phyloP scores from a whole-genome alignment of 805 yeast species.

The Yarrowia sp. region DNA sequence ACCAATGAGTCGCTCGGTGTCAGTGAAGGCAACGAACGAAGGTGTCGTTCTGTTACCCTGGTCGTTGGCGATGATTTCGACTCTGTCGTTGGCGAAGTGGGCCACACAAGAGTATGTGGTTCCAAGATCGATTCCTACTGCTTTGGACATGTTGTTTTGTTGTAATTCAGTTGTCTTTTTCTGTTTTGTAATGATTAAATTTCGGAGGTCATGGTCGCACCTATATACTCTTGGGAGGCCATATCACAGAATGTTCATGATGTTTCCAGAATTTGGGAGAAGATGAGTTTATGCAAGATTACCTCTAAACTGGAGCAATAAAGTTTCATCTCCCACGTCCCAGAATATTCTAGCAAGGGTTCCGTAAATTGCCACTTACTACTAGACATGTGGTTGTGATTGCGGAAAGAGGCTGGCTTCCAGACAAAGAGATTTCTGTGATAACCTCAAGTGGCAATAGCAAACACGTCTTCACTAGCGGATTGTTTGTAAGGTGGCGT shows the following conservation, averaged over 20 bases:
- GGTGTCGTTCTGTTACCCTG: constrained; percentile 98
- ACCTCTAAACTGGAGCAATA: not conserved
- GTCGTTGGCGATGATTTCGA: constrained; percentile 90
- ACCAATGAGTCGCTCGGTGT: constrained; percentile 90
- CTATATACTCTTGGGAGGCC: not conserved
- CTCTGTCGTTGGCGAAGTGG: constrained; percentile 73
- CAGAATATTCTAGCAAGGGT: not conserved
- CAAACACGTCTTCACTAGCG: not conserved
- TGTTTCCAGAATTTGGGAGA: constrained; percentile 3
- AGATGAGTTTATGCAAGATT: constrained; percentile 20
- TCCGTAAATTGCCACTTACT: not conserved
- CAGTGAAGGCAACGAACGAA: constrained; percentile 92
- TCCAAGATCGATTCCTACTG: constrained; percentile 84
- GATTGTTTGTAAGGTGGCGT: too few species aligned
- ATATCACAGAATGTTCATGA: not conserved
- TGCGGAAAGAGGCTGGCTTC: not conserved
- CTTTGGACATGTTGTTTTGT: constrained; percentile 41
- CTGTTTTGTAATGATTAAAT: not conserved
- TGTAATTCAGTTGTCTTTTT: not conserved
- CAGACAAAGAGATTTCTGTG: not conserved
- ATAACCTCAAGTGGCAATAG: not conserved
- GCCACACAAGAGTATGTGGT: constrained; percentile 98
- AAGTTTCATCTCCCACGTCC: not conserved
- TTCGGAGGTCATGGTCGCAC: not conserved
- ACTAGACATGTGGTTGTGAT: not conserved